These are phyloP conservation scores for Calonectria ilicicola DNA, from an alignment of 2,329 filamentous ascomycete genomes.

Conservation along the genomic window DNA sequence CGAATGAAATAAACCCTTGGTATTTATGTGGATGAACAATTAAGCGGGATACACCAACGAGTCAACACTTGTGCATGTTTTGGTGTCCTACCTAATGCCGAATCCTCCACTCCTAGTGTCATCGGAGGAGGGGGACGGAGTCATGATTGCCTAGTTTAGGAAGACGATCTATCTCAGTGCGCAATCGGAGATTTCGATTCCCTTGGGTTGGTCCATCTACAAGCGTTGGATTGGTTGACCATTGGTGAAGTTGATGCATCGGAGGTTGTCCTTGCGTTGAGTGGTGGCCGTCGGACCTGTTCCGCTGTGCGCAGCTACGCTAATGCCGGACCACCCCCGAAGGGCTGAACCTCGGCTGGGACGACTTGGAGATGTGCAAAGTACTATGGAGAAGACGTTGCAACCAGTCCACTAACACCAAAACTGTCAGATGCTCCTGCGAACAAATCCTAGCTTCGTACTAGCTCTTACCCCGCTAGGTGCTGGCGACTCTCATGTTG, in stretches of 20 bases:
- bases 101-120: neutral
- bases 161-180: neutral
- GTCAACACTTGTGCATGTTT: neutral
- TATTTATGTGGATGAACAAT: constrained; percentile 8
- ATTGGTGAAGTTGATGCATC: neutral
- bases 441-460: neutral
- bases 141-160: neutral
- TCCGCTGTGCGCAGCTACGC: neutral
- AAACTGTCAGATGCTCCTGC: neutral
- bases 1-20: neutral
- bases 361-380: neutral
- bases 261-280: neutral
- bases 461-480: neutral
- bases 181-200: neutral
- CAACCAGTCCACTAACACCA: constrained; percentile 3
- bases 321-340: neutral
- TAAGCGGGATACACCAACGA: neutral
- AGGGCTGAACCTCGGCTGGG: constrained; percentile 4
- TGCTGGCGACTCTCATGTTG: neutral
- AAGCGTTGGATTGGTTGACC: neutral
- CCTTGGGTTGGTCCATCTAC: neutral
- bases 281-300: neutral
- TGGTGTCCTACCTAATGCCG: neutral
- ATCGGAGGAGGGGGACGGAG: neutral
- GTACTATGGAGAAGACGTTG: neutral